Conservation (phyloP, 352 stramenopile genomes). For the Labyrinthula sp. region DNA sequence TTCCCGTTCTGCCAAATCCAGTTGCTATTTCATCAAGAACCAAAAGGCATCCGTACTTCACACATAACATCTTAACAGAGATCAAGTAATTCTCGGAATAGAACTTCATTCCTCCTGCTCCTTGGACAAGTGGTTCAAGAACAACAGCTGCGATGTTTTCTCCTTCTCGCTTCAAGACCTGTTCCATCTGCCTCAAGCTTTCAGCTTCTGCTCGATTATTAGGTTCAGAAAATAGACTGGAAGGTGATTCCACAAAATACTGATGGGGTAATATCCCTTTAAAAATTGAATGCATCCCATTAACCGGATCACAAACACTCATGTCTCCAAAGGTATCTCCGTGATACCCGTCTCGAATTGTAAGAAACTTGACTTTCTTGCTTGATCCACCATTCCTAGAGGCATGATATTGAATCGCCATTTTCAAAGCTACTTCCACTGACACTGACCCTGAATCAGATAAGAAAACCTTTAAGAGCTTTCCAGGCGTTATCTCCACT, state of each 20-base stretch:
- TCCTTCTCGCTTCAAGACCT: slow-evolving; percentile 29
- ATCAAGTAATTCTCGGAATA: slow-evolving; percentile 40
- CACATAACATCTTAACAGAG: slow-evolving; percentile 36
- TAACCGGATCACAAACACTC: slow-evolving; percentile 46
- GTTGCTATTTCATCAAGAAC: slow-evolving; percentile 51
- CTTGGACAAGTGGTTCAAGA: slow-evolving; percentile 47
- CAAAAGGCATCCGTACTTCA: slow-evolving; percentile 40
- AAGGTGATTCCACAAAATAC: slow-evolving; percentile 34
- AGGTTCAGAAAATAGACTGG: no score
- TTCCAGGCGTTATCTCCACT: slow-evolving; percentile 32
- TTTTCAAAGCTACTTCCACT: slow-evolving; percentile 49
- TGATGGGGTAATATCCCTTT: slow-evolving; percentile 34
- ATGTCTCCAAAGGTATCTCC: slow-evolving; percentile 49
- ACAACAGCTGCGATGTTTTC: slow-evolving; percentile 44
- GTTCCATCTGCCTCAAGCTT: slow-evolving; percentile 30
- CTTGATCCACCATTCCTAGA: slow-evolving; percentile 24
- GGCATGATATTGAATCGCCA: slow-evolving; percentile 46
- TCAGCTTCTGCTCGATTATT: slow-evolving; percentile 1
- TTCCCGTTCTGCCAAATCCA: slow-evolving; percentile 45
- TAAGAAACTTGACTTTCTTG: slow-evolving; percentile 41
- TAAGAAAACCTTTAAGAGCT: slow-evolving; percentile 43
- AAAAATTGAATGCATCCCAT: slow-evolving; percentile 45
- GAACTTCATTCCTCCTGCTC: slow-evolving; percentile 47
- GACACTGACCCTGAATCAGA: slow-evolving; percentile 41
- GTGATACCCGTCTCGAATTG: slow-evolving; percentile 43